phyloP scores from a whole-genome alignment of 1,139 yeast genomes.

The Nakaseomyces uthaithaninus region DNA sequence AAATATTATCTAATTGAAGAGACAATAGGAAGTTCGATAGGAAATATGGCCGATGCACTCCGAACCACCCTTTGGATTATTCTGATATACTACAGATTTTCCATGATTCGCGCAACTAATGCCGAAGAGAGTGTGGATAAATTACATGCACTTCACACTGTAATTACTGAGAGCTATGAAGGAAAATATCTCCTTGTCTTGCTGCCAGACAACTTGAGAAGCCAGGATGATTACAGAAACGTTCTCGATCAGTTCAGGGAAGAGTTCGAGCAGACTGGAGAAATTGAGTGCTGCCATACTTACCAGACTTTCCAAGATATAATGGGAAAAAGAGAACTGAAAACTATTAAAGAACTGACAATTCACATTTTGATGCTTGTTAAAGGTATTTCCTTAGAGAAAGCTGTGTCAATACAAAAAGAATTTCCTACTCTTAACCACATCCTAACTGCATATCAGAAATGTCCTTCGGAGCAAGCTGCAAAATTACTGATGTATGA shows the following conservation, averaged over 20 bases:
- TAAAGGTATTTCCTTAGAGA: slow-evolving; percentile 75
- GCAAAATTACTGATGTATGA: slow-evolving; percentile 39
- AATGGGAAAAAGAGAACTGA: slow-evolving; percentile 61
- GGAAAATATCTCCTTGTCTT: slow-evolving; percentile 39
- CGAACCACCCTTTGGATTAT: slow-evolving; percentile 72
- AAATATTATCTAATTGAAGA: slow-evolving; percentile 83
- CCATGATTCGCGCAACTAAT: slow-evolving; percentile 57
- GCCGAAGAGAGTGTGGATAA: slow-evolving; percentile 70
- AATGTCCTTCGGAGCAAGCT: slow-evolving; percentile 30
- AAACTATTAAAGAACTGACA: slow-evolving; percentile 70
- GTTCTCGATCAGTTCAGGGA: slow-evolving; percentile 38
- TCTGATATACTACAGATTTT: slow-evolving; percentile 58
- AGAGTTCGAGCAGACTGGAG: slow-evolving; percentile 35
- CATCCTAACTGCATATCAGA: slow-evolving; percentile 35
- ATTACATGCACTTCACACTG: slow-evolving; percentile 48
- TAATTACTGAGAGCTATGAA: slow-evolving; percentile 37
- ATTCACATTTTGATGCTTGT: slow-evolving; percentile 70
- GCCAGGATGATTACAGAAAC: slow-evolving; percentile 45
- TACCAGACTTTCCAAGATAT: slow-evolving; percentile 60
- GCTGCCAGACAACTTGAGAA: slow-evolving; percentile 43
- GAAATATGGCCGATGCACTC: slow-evolving; percentile 53
- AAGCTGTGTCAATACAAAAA: slow-evolving; percentile 67
- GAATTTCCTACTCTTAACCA: slow-evolving; percentile 27
- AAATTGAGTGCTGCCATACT: slow-evolving; percentile 51
- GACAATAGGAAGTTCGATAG: slow-evolving; percentile 39